Conservation (phyloP, 2,329 filamentous ascomycete species). For the Aspergillus caelatus region DNA sequence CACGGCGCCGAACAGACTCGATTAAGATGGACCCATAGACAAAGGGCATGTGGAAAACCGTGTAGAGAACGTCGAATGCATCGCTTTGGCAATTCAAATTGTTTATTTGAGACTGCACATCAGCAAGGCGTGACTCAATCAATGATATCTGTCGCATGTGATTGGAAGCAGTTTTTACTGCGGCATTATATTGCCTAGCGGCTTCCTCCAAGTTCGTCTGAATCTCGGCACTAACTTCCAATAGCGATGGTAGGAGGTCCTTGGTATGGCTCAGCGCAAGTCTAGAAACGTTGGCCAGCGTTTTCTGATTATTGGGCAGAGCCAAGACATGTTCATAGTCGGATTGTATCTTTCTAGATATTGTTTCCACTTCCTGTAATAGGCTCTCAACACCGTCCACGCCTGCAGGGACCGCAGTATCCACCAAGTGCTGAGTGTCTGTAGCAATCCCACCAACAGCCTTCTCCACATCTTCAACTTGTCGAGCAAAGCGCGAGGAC, state of each 20-base stretch:
- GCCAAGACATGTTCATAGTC: constrained; percentile 79
- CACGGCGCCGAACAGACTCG: constrained; percentile 80
- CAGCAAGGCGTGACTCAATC: constrained; percentile 74
- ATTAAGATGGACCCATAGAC: constrained; percentile 88
- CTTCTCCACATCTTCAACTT: constrained; percentile 64
- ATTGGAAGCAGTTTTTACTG: constrained; percentile 66
- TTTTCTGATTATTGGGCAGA: constrained; percentile 68
- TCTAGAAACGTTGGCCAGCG: constrained; percentile 63
- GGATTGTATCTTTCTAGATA: constrained; percentile 82
- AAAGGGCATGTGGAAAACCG: constrained; percentile 80
- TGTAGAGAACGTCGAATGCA: constrained; percentile 77
- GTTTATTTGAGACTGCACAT: constrained; percentile 72
- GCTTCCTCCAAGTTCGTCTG: constrained; percentile 52
- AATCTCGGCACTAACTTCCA: constrained; percentile 59
- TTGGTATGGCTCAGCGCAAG: constrained; percentile 66
- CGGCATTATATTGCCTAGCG: constrained; percentile 67
- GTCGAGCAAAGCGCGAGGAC: constrained; percentile 62
- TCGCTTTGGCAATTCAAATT: constrained; percentile 74
- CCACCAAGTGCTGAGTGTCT: constrained; percentile 49
- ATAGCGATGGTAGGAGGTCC: constrained; percentile 63
- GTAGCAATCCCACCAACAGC: constrained; percentile 62
- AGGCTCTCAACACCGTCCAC: constrained; percentile 69
- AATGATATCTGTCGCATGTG: constrained; percentile 83
- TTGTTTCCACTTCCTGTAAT: constrained; percentile 80
- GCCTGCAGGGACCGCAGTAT: constrained; percentile 53